Conservation (phyloP, 2,329 filamentous ascomycete species). For the Penicillium sp. region DNA sequence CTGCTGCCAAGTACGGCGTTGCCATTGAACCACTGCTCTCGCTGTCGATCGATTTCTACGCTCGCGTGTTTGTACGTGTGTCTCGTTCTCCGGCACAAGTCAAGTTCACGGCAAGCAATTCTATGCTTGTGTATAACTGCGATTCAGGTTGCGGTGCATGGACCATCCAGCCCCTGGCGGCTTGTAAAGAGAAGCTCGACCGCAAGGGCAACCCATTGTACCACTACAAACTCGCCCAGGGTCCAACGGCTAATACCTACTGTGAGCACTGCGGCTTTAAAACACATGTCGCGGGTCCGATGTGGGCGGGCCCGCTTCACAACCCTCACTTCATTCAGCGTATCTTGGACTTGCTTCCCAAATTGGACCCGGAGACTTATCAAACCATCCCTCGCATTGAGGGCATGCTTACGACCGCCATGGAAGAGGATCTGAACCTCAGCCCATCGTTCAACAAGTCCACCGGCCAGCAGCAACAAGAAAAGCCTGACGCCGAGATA, state of each 20-base stretch:
- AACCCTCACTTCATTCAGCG: conserved; percentile 78
- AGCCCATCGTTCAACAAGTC: conserved; percentile 10
- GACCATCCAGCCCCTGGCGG: conserved; percentile 77
- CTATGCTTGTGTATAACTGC: conserved; percentile 91
- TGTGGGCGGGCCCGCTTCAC: conserved; percentile 91
- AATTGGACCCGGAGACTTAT: conserved; percentile 69
- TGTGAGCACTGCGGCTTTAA: conserved; percentile 86
- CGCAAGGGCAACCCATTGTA: conserved; percentile 73
- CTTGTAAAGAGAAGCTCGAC: conserved; percentile 65
- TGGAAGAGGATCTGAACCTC: conserved; percentile 67
- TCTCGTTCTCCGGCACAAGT: conserved; percentile 78
- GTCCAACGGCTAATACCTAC: conserved; percentile 63
- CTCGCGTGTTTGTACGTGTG: conserved; percentile 82
- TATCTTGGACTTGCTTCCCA: conserved; percentile 72
- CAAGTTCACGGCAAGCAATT: conserved; percentile 87
- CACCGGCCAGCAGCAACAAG: conserved; percentile 8
- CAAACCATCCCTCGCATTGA: conserved; percentile 78
- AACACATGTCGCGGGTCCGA: conserved; percentile 86
- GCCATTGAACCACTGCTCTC: conserved; percentile 88
- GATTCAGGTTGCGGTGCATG: conserved; percentile 90
- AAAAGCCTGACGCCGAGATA: conserved; percentile 7
- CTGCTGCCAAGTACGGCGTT: conserved; percentile 82
- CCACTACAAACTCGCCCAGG: conserved; percentile 76
- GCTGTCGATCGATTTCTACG: conserved; percentile 94
- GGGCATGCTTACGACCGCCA: conserved; percentile 86